phyloP scores from a whole-genome alignment of 225 moss, liverwort and hornwort species.

The Marchantia paleacea region DNA sequence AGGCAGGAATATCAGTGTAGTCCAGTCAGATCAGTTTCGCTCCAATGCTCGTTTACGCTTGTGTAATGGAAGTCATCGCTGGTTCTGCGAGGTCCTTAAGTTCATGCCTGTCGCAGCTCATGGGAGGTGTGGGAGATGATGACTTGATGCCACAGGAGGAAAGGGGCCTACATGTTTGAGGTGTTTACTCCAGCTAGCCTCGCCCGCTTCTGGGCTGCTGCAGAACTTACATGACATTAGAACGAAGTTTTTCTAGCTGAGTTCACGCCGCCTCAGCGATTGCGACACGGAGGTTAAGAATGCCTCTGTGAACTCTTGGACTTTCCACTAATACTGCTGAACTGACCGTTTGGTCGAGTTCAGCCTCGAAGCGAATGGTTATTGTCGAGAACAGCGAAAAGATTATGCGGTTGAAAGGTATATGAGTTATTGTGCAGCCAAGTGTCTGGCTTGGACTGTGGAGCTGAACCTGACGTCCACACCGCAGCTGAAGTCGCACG shows the following conservation, averaged over 20 bases:
- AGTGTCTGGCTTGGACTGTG: not conserved
- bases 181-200: not conserved
- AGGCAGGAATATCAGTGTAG: not conserved
- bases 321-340: not conserved
- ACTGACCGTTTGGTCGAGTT: not conserved
- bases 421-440: not conserved
- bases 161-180: not conserved
- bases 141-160: not conserved
- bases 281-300: not conserved
- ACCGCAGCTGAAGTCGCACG: not conserved
- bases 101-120: not conserved
- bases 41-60: not conserved
- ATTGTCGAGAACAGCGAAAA: not conserved
- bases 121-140: not conserved
- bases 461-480: not conserved
- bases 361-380: not conserved
- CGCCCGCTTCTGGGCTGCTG: constrained; percentile 12
- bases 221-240: not conserved
- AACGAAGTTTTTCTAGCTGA: not conserved
- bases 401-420: not conserved
- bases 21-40: not conserved
- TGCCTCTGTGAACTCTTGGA: not conserved
- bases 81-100: not conserved
- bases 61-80: constrained; percentile 14
- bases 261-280: too few species aligned